Base-by-base conservation (phyloP, 2,329 filamentous ascomycete genomes). In the Coleophoma cylindrospora region DNA sequence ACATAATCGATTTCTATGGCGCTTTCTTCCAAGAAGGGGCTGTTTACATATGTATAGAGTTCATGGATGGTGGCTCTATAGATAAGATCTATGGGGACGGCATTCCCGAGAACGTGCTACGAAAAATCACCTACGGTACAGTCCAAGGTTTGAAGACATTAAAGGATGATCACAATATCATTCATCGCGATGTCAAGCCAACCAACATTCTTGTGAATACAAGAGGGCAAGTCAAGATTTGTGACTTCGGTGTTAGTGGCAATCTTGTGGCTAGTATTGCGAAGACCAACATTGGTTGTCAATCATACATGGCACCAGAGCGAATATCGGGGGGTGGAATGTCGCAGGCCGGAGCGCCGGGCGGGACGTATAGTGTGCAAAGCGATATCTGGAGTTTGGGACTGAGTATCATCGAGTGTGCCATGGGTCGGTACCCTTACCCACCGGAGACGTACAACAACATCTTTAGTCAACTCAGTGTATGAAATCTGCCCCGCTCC, bases 231-330 rank as follows among this genome's bases (percentile, higher is more conserved):
- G 79, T 97, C 74, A 99, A 99, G 72, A 96, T 99, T 51, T 99
- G 94, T 70, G 94, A 99, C 69, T 99, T 99, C 67, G 94, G 94
- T 50, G 94, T 99, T 49, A 95, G 89, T 58, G 94, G 94, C 48
- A 99, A 99, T 62, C 74, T 99, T 21, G 94, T 99, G 19, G 92
- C 94, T 21, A 96, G 91, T 72, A 97, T 97, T 62, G 94, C 94
- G 47, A 96, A 95, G 71, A 99, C 94, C 27, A 99, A 99, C 66
- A 99, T 99, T 62, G 94, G 94, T 37, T 99, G 94, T 64, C 94
- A 99, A 71, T 96, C 91, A 65, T 99, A 99, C 72, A 99, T 99
- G 94, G 94, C 94, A 0, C 94, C 94, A 0, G 94, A 99, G 69
- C 78, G 94, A 57, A 99, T 99, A 62, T 90, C 90, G 9, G 90